Evolutionary conservation across 306 rosid genomes (phyloP).

Genomic region (Argentina anserina): DNA sequence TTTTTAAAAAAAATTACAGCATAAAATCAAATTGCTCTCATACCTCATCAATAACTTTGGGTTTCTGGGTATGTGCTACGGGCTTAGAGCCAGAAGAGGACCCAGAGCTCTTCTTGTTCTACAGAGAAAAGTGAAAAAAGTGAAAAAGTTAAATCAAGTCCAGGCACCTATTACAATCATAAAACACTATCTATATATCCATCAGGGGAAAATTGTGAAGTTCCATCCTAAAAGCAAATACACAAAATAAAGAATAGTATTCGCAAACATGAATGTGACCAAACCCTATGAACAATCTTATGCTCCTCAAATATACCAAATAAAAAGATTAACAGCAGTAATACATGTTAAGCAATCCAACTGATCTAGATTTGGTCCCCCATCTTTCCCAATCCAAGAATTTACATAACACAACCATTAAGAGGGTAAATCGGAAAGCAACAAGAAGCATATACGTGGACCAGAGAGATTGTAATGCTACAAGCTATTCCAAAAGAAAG

Average conservation of each 20-base stretch:
- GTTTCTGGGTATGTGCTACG: conserved; percentile 28
- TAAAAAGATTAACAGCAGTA: background rate
- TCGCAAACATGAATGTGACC: background rate
- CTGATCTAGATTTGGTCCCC: background rate
- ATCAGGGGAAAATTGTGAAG: too few relatives aligned
- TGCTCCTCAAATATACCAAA: background rate
- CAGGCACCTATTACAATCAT: background rate
- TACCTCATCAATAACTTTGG: conserved; percentile 60
- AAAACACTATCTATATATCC: background rate
- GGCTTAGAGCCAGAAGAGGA: conserved; percentile 47
- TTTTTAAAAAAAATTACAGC: conserved; percentile 11
- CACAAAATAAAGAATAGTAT: background rate
- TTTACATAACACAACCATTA: background rate
- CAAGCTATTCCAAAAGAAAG: conserved; percentile 8
- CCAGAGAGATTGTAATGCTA: background rate
- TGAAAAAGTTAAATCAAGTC: conserved; percentile 31
- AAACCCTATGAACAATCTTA: background rate
- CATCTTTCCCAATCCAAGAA: background rate
- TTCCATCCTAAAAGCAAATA: background rate
- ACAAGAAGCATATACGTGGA: conserved; percentile 4
- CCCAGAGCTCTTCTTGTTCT: conserved; percentile 49
- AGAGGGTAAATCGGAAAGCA: background rate
- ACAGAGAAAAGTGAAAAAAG: conserved; percentile 28
- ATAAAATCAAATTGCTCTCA: conserved; percentile 14
- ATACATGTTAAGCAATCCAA: background rate